Evolutionary conservation across 179 eudicot species (phyloP).

Genomic region (Patellifolia procumbens): DNA sequence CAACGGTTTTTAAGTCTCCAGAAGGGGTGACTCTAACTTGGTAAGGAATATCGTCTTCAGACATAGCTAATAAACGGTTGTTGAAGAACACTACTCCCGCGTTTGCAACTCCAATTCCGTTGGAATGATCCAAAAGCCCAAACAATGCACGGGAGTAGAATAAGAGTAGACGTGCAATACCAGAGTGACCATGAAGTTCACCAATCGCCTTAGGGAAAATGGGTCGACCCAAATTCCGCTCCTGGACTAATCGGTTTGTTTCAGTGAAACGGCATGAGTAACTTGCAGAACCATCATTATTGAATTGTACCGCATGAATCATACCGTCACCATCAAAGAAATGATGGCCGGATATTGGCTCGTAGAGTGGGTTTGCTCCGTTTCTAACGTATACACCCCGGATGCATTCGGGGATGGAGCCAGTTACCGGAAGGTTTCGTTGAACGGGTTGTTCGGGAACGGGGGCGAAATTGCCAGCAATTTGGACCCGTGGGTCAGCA

Average conservation of each 20-base stretch:
- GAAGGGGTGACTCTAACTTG: slow-evolving; percentile 52
- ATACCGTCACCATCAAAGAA: slow-evolving; percentile 76
- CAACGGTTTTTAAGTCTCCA: slow-evolving; percentile 62
- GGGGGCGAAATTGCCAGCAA: slow-evolving; percentile 67
- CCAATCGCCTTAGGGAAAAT: slow-evolving; percentile 76
- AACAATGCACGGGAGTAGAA: slow-evolving; percentile 55
- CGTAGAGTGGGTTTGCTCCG: slow-evolving; percentile 68
- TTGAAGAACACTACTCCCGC: slow-evolving; percentile 71
- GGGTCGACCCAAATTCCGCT: slow-evolving; percentile 51
- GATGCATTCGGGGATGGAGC: slow-evolving; percentile 50
- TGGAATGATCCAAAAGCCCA: slow-evolving; percentile 49
- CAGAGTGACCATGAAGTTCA: slow-evolving; percentile 69
- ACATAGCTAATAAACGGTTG: slow-evolving; percentile 66
- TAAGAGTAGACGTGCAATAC: slow-evolving; percentile 53
- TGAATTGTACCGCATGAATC: slow-evolving; percentile 64
- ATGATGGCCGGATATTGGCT: slow-evolving; percentile 68
- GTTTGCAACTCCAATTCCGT: slow-evolving; percentile 73
- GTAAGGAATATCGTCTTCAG: slow-evolving; percentile 81
- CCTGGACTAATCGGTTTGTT: slow-evolving; percentile 56
- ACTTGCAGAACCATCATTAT: slow-evolving; percentile 32
- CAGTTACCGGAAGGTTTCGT: slow-evolving; percentile 39
- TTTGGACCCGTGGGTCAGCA: slow-evolving; percentile 55
- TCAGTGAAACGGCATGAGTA: slow-evolving; percentile 71
- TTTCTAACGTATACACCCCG: slow-evolving; percentile 57
- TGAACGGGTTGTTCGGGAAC: slow-evolving; percentile 57